These are phyloP conservation scores for Claviceps monticola DNA, from an alignment of 2,329 filamentous ascomycete species.

Conservation along the genomic window DNA sequence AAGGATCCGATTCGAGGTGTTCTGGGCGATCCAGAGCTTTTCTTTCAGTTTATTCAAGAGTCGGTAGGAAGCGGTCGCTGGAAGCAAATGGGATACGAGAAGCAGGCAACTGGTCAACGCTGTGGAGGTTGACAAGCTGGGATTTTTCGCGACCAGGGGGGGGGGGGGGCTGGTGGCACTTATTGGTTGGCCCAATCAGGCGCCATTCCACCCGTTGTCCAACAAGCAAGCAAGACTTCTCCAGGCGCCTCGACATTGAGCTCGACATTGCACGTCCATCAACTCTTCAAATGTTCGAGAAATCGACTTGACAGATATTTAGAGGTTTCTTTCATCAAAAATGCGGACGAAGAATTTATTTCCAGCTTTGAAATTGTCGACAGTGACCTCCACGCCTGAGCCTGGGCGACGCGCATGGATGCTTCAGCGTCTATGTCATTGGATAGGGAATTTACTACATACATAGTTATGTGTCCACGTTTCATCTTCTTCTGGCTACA, in stretches of 20 bases:
- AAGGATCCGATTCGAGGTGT: neutral
- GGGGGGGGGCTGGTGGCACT: constrained; percentile 1
- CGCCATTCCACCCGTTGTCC: constrained; percentile 3
- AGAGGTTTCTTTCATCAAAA: neutral
- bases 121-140: constrained; percentile 6
- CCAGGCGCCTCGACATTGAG: neutral
- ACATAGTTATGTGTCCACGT: too few species aligned
- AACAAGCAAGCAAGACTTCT: neutral
- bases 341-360: neutral
- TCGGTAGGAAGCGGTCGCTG: neutral
- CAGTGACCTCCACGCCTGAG: neutral
- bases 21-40: neutral
- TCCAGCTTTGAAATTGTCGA: neutral
- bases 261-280: neutral
- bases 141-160: constrained; percentile 6
- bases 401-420: neutral
- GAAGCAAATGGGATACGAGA: neutral
- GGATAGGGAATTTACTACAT: too few species aligned
- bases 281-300: neutral
- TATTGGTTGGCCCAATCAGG: constrained; percentile 21
- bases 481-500: too few species aligned
- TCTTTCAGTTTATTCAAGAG: neutral
- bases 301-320: too few species aligned
- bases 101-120: neutral
- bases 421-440: neutral